phyloP scores from a whole-genome alignment of 1,284 basidiomycete species.

The Hypsizygus ulmarius region DNA sequence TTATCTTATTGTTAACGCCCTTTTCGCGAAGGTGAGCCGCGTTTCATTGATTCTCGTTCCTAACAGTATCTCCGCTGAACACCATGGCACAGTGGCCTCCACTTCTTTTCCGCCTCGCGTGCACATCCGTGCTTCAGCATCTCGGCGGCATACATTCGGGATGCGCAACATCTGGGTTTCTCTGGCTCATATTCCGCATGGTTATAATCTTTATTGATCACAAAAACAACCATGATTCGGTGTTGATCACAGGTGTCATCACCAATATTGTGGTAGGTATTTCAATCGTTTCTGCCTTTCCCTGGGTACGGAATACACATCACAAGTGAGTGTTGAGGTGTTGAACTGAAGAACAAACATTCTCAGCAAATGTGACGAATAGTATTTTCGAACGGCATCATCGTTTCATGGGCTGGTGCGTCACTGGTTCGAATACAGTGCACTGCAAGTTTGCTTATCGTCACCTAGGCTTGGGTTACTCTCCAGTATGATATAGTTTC shows the following conservation, averaged over 20 bases:
- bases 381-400: slow-evolving; percentile 70
- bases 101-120: slow-evolving; percentile 55
- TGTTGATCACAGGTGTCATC: slow-evolving; percentile 55
- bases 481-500: slow-evolving; percentile 40
- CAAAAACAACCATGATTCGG: slow-evolving; percentile 50
- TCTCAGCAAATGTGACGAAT: slow-evolving; percentile 4
- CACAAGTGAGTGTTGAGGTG: slow-evolving; percentile 50
- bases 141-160: slow-evolving; percentile 73
- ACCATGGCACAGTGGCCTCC: slow-evolving; percentile 54
- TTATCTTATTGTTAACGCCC: slow-evolving; percentile 54
- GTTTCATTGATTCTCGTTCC: not conserved
- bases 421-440: slow-evolving; percentile 27
- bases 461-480: slow-evolving; percentile 50
- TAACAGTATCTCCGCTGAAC: slow-evolving; percentile 3
- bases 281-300: slow-evolving; percentile 61
- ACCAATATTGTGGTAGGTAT: slow-evolving; percentile 56
- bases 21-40: slow-evolving; percentile 55
- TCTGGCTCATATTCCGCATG: slow-evolving; percentile 62
- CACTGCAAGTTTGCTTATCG: slow-evolving; percentile 10
- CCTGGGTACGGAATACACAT: slow-evolving; percentile 65
- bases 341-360: not conserved
- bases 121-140: slow-evolving; percentile 64
- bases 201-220: slow-evolving; percentile 52
- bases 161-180: slow-evolving; percentile 59
- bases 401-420: slow-evolving; percentile 68